Evolutionary conservation across 768 basidiomycete genomes (phyloP).

Genomic region (Suillus discolor): DNA sequence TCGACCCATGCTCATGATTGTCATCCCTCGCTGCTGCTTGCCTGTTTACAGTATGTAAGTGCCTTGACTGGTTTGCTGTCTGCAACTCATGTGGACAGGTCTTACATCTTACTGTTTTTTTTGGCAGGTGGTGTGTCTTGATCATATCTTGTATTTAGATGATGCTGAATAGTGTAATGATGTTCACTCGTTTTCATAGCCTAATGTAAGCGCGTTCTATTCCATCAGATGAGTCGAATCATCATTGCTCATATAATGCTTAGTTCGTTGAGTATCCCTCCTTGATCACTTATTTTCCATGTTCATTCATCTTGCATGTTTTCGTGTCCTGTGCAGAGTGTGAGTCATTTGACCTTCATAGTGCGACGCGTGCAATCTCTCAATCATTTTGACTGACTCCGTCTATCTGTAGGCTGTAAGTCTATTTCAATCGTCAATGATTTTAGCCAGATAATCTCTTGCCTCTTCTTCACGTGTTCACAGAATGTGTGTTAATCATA

Average conservation of each 20-base stretch:
- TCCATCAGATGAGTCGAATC: background rate
- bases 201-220: background rate
- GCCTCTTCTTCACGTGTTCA: background rate
- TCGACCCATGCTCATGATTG: no score
- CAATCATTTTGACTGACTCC: background rate
- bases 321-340: background rate
- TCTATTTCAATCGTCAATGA: background rate
- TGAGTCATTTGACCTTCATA: background rate
- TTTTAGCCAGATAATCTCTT: background rate
- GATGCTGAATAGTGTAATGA: background rate
- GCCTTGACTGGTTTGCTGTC: no score
- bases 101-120: background rate
- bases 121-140: background rate
- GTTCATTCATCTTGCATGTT: background rate
- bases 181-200: background rate
- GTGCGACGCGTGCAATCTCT: background rate
- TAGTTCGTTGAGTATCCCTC: background rate
- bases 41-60: no score
- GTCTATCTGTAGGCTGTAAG: background rate
- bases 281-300: background rate
- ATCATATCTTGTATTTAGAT: background rate
- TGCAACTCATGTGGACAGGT: background rate
- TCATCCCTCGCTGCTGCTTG: no score
- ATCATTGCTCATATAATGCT: background rate
- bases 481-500: background rate